Conservation (phyloP, 345 rosid genomes). For the Odontarrhena argentea region DNA sequence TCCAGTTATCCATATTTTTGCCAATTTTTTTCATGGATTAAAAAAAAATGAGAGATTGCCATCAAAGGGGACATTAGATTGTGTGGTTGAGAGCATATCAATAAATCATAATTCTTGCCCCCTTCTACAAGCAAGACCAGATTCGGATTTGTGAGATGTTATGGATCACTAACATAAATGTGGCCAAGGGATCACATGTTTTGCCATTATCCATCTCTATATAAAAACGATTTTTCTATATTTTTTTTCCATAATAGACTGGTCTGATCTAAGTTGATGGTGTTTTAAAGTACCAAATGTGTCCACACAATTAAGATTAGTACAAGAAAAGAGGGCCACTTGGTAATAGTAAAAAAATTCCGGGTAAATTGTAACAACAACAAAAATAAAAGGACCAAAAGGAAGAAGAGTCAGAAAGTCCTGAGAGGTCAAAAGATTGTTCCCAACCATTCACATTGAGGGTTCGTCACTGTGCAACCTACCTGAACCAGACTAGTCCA, state of each 20-base stretch:
- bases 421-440: slow-evolving; percentile 11
- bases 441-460: background rate
- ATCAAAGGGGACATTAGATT: slow-evolving; percentile 19
- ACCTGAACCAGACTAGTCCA: slow-evolving; percentile 25
- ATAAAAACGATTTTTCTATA: background rate
- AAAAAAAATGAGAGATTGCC: slow-evolving; percentile 2
- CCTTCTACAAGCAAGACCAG: slow-evolving; percentile 29
- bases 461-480: slow-evolving; percentile 17
- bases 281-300: background rate
- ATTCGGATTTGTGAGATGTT: slow-evolving; percentile 24
- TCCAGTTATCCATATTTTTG: slow-evolving; percentile 12
- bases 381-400: background rate
- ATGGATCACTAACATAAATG: slow-evolving; percentile 27
- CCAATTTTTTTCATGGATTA: slow-evolving; percentile 1
- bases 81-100: slow-evolving; percentile 27
- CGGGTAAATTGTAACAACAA: background rate
- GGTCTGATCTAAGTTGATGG: slow-evolving; percentile 3
- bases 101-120: slow-evolving; percentile 23
- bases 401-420: background rate
- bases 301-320: background rate
- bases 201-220: slow-evolving; percentile 19
- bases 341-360: background rate
- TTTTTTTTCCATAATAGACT: background rate
- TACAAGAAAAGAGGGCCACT: background rate
- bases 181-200: slow-evolving; percentile 18